phyloP scores from a whole-genome alignment of 805 yeast genomes.

The Candida silvatica region DNA sequence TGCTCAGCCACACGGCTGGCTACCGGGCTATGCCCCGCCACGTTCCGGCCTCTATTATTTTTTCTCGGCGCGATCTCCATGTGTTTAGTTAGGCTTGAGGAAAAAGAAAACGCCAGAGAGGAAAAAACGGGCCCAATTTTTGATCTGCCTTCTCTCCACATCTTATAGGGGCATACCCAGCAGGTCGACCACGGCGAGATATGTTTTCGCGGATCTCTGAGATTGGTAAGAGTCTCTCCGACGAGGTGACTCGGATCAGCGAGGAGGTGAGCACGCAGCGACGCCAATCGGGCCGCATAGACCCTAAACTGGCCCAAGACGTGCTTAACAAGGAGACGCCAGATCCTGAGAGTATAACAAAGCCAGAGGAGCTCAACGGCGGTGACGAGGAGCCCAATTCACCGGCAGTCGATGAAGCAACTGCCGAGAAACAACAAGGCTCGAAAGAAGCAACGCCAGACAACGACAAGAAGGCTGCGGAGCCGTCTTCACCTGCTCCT shows the following conservation, averaged over 20 bases:
- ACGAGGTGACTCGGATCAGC: conserved; percentile 38
- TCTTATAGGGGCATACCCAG: too few species aligned
- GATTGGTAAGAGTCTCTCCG: conserved; percentile 53
- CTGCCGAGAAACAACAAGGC: too few species aligned
- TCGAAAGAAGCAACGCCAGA: not conserved
- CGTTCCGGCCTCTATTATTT: not conserved
- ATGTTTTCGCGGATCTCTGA: conserved; percentile 56
- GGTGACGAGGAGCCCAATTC: not conserved
- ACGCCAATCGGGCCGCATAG: conserved; percentile 10
- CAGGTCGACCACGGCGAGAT: too few species aligned
- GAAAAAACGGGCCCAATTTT: too few species aligned
- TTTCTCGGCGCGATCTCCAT: not conserved
- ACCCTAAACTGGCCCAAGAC: conserved; percentile 20
- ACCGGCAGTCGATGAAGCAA: too few species aligned
- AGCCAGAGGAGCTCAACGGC: conserved; percentile 30
- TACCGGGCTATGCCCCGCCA: too few species aligned
- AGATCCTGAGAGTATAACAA: conserved; percentile 32
- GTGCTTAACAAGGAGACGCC: conserved; percentile 38
- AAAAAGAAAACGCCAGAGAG: too few species aligned
- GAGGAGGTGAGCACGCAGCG: conserved; percentile 21
- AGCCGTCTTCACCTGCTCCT: not conserved
- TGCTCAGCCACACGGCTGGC: too few species aligned
- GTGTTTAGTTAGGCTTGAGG: too few species aligned
- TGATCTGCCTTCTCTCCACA: too few species aligned
- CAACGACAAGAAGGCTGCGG: not conserved